Base-by-base conservation (phyloP, 257 asterid genomes). In the Marsdenia floribunda region DNA sequence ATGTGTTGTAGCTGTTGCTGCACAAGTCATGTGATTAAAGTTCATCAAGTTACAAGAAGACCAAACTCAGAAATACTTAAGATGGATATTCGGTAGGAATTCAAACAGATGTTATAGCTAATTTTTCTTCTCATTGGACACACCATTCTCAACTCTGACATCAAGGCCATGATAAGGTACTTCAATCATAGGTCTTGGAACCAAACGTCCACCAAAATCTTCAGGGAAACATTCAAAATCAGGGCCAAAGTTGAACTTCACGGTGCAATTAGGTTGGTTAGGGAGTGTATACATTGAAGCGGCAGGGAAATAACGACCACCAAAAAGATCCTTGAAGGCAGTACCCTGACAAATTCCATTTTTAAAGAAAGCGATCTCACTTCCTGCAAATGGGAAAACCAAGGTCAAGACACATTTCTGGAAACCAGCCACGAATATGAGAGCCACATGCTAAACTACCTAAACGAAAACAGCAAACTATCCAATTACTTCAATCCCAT, bases 231-330 rank as follows among this genome's bases (percentile, higher is more conserved):
- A 64, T 70, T 90, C 96, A 78, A 95, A 95, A 76, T 92, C 88
- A n/a, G 99, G 99, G 52, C 99, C 99, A 40, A 95, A 95, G 84
- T 92, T 95, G 91, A 92, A 95, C 85, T 85, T 89, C 72, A 95
- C 97, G 55, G 84, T 84, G 78, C 99, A 95, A 77, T 87, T 86
- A 44, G 98, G 93, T 77, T 92, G 97, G 83, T 90, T 87, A 0
- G 99, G 99, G 76, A 95, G 96, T 26, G 99, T 95, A 83, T 88
- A 95, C 96, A 95, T 90, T 46, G 98, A 95, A 75, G 99, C 99
- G 35, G 98, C 99, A 21, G 99, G 97, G 75, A 81, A 90, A 85
- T 95, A 95, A 57, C 91, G 93, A 60, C 97, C 99, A 74, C 99
- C 99, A 47, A 76, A 85, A 67, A 95, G 88, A 83, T 92, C 90